These are phyloP conservation scores for Mortierella alpina DNA, from an alignment of 192 early-diverging fungal genomes.

Conservation along the genomic window DNA sequence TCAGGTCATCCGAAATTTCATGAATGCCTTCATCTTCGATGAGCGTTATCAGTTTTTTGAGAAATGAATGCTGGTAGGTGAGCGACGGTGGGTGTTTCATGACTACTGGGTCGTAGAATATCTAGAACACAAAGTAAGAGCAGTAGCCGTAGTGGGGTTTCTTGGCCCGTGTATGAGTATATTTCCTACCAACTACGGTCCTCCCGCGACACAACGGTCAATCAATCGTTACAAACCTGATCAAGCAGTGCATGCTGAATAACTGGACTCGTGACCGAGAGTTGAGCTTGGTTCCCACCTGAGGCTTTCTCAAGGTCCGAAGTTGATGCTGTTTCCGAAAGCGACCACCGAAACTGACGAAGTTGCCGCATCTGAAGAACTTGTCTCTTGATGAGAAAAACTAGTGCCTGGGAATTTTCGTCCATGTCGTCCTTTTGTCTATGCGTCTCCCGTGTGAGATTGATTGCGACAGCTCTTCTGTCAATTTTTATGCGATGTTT, in stretches of 20 bases:
- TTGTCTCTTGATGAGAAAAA: slow-evolving; percentile 40
- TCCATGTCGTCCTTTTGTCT: background rate
- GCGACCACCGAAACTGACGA: slow-evolving; percentile 39
- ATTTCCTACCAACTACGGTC: background rate
- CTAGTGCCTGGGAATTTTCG: slow-evolving; percentile 11
- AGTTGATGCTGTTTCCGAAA: background rate
- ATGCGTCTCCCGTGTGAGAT: too few relatives aligned
- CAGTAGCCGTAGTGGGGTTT: background rate
- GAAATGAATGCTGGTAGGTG: slow-evolving; percentile 39
- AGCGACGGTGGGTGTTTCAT: slow-evolving; percentile 41
- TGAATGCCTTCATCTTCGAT: slow-evolving; percentile 34
- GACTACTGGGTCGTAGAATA: slow-evolving; percentile 31
- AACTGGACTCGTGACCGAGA: slow-evolving; percentile 26
- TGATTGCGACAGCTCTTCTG: too few relatives aligned
- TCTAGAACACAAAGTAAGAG: background rate
- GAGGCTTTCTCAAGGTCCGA: background rate
- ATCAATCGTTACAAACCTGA: slow-evolving; percentile 5
- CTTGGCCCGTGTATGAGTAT: background rate
- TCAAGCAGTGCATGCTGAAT: slow-evolving; percentile 41
- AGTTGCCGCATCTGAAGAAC: slow-evolving; percentile 44
- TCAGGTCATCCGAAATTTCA: slow-evolving; percentile 29
- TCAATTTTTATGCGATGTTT: too few relatives aligned
- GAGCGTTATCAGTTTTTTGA: slow-evolving; percentile 33
- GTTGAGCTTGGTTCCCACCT: too few relatives aligned
- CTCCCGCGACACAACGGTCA: background rate